Evolutionary conservation across 139 green algal genomes (phyloP).

Genomic region (Penium margaritaceum): DNA sequence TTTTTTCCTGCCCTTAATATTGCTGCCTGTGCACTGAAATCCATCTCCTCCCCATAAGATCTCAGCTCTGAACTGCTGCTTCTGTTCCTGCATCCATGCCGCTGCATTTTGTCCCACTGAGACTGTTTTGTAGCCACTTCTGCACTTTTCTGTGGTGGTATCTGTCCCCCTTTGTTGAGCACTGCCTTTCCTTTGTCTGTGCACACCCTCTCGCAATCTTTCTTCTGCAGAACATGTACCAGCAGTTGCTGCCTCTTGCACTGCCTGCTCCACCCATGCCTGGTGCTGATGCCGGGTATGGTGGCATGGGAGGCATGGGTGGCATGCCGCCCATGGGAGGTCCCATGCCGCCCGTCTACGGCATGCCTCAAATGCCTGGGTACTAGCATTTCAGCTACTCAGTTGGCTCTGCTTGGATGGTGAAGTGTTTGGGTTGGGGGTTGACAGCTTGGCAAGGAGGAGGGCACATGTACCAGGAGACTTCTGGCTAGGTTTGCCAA

Average conservation of each 20-base stretch:
- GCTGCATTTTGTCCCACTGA: not conserved
- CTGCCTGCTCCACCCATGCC: conserved; percentile 58
- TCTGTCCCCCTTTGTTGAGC: not conserved
- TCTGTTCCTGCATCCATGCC: conserved; percentile 1
- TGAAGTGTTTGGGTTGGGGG: too few relatives aligned
- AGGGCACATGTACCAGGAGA: too few relatives aligned
- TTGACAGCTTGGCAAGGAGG: too few relatives aligned
- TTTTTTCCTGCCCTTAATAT: not conserved
- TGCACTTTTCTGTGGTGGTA: not conserved
- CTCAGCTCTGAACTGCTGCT: not conserved
- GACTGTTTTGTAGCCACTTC: not conserved
- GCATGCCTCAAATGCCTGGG: conserved; percentile 41
- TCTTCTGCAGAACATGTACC: conserved; percentile 62
- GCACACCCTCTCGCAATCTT: not conserved
- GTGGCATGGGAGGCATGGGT: conserved; percentile 19
- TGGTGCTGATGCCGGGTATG: conserved; percentile 4
- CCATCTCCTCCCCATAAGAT: not conserved
- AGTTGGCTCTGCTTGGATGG: too few relatives aligned
- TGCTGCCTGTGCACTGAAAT: too few relatives aligned
- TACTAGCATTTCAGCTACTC: too few relatives aligned
- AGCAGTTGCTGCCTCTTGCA: conserved; percentile 68
- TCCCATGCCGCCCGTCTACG: conserved; percentile 53
- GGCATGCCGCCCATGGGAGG: conserved; percentile 35
- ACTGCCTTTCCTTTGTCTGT: conserved; percentile 34
- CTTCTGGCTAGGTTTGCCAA: too few relatives aligned